These are phyloP conservation scores for Wickerhamomyces subpelliculosus DNA, from an alignment of 805 yeast species.

Conservation along the genomic window DNA sequence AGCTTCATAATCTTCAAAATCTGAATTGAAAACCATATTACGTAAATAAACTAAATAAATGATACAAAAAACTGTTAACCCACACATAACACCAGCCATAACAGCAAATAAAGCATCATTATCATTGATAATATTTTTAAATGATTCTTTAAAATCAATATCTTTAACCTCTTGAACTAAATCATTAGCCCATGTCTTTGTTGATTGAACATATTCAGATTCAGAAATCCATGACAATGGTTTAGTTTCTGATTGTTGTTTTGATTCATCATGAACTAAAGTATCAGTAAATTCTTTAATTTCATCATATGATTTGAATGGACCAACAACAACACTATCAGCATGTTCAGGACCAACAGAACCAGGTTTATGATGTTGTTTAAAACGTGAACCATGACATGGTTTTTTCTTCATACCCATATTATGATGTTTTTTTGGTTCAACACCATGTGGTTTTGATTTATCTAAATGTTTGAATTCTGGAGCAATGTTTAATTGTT, in stretches of 20 bases:
- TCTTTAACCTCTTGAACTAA: slow-evolving; percentile 8
- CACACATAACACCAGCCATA: slow-evolving; percentile 6
- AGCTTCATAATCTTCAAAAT: background rate
- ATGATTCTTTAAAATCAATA: slow-evolving; percentile 11
- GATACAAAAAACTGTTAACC: slow-evolving; percentile 1
- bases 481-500: background rate
- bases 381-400: background rate
- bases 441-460: background rate
- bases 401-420: background rate
- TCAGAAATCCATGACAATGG: no score
- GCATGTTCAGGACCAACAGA: background rate
- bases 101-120: slow-evolving; percentile 8
- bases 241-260: no score
- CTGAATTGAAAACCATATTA: background rate
- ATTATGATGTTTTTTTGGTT: background rate
- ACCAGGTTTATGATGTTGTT: background rate
- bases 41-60: slow-evolving; percentile 2
- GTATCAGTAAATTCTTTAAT: background rate
- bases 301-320: background rate
- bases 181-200: slow-evolving; percentile 6
- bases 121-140: slow-evolving; percentile 4
- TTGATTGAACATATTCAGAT: background rate
- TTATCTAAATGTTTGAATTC: background rate
- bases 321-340: background rate
- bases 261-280: background rate